These are phyloP conservation scores for Populus pruinosa DNA, from an alignment of 345 rosid species.

Conservation along the genomic window DNA sequence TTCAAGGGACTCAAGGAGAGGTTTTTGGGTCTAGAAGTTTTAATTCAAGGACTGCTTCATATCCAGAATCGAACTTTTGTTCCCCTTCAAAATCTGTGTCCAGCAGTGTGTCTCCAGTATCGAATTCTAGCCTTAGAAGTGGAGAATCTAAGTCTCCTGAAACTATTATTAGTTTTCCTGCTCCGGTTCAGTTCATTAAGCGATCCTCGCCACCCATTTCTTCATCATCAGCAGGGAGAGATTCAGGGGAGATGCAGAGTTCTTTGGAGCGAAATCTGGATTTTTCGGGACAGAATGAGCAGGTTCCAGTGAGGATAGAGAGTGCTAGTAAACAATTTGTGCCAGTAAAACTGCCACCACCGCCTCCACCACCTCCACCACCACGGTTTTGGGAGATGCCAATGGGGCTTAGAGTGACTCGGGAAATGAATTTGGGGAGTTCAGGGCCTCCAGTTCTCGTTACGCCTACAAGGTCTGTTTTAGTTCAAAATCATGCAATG, in stretches of 20 bases:
- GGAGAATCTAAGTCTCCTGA: slow-evolving; percentile 47
- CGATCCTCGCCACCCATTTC: slow-evolving; percentile 1
- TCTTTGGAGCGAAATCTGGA: slow-evolving; percentile 12
- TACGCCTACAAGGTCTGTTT: slow-evolving; percentile 38
- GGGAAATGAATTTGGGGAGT: slow-evolving; percentile 13
- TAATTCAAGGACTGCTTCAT: slow-evolving; percentile 65
- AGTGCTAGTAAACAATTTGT: too few species aligned
- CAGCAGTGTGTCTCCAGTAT: slow-evolving; percentile 35
- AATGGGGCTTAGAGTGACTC: background rate
- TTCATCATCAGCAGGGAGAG: slow-evolving; percentile 7
- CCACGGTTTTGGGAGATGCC: too few species aligned
- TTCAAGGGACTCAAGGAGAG: slow-evolving; percentile 29
- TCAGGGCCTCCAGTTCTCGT: slow-evolving; percentile 39
- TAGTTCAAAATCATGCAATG: slow-evolving; percentile 17
- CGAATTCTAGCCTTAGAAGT: slow-evolving; percentile 37
- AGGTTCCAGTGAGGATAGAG: slow-evolving; percentile 18
- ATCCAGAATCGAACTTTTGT: slow-evolving; percentile 48
- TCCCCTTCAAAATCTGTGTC: slow-evolving; percentile 52
- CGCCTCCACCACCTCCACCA: too few species aligned
- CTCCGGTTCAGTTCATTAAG: slow-evolving; percentile 15
- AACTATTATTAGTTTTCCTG: slow-evolving; percentile 23
- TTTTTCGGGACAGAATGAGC: slow-evolving; percentile 16
- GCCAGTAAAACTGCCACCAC: too few species aligned
- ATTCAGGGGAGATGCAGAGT: slow-evolving; percentile 8
- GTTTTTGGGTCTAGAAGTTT: slow-evolving; percentile 48